phyloP scores from a whole-genome alignment of 2,329 filamentous ascomycete genomes.

The Pestalotiopsis sp. region DNA sequence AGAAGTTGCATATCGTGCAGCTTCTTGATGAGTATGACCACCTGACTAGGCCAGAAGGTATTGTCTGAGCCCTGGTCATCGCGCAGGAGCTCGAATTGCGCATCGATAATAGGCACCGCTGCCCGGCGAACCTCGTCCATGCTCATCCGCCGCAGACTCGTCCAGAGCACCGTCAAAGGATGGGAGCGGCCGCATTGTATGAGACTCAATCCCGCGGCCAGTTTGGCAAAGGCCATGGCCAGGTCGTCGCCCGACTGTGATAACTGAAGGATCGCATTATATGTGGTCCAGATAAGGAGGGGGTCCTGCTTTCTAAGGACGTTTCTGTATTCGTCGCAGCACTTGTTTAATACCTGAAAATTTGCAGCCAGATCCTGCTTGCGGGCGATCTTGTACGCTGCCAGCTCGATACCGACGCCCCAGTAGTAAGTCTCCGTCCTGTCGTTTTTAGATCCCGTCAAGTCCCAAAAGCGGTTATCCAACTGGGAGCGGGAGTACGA shows the following conservation, averaged over 20 bases:
- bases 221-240: background rate
- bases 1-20: background rate
- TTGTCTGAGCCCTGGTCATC: background rate
- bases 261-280: background rate
- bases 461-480: background rate
- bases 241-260: background rate
- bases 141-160: background rate
- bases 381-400: background rate
- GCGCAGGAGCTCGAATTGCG: conserved; percentile 2
- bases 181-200: conserved; percentile 1
- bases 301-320: conserved; percentile 1
- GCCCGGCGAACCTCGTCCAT: background rate
- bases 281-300: background rate
- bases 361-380: conserved; percentile 1
- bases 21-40: background rate
- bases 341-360: conserved; percentile 5
- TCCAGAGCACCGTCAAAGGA: conserved; percentile 1
- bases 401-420: background rate
- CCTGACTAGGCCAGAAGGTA: background rate
- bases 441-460: background rate
- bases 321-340: conserved; percentile 1
- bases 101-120: conserved; percentile 1
- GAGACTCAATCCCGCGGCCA: background rate
- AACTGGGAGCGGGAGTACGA: background rate
- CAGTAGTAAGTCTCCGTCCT: background rate